Evolutionary conservation across 805 yeast species (phyloP).

Genomic region (Candida orba): DNA sequence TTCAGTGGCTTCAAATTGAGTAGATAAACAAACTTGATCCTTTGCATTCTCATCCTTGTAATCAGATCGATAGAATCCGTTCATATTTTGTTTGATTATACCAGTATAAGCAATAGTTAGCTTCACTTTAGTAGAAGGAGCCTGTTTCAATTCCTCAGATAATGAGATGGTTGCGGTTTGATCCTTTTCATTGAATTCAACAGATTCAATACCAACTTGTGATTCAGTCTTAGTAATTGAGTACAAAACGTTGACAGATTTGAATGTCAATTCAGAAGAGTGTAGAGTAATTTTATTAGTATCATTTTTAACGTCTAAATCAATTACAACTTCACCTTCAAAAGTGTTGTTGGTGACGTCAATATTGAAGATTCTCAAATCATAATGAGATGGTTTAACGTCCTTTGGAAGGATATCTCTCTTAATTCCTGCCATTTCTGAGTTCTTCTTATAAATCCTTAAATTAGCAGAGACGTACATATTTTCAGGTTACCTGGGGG

Average conservation of each 20-base stretch:
- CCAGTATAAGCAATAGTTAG: constrained; percentile 50
- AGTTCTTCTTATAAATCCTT: too few species aligned
- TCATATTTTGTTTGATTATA: constrained; percentile 63
- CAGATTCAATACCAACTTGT: constrained; percentile 21
- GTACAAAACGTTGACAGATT: constrained; percentile 31
- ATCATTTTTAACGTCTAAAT: constrained; percentile 42
- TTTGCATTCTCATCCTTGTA: constrained; percentile 51
- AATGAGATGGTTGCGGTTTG: constrained; percentile 60
- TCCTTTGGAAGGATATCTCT: constrained; percentile 48
- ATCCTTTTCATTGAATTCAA: constrained; percentile 38
- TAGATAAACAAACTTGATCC: constrained; percentile 67
- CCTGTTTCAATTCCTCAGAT: constrained; percentile 32
- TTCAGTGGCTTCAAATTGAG: constrained; percentile 82
- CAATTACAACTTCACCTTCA: constrained; percentile 46
- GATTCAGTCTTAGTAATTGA: constrained; percentile 30
- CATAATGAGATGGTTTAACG: constrained; percentile 71
- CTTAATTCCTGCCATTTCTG: constrained; percentile 7
- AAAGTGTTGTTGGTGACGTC: constrained; percentile 50
- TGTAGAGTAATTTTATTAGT: constrained; percentile 47
- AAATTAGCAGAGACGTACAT: not conserved
- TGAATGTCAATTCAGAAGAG: constrained; percentile 52
- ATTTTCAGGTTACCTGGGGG: too few species aligned
- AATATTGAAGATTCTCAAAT: constrained; percentile 52
- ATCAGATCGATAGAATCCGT: constrained; percentile 70
- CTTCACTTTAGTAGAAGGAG: constrained; percentile 30